Base-by-base conservation (phyloP, 2,329 filamentous ascomycete genomes). In the Sporothrix globosa region DNA sequence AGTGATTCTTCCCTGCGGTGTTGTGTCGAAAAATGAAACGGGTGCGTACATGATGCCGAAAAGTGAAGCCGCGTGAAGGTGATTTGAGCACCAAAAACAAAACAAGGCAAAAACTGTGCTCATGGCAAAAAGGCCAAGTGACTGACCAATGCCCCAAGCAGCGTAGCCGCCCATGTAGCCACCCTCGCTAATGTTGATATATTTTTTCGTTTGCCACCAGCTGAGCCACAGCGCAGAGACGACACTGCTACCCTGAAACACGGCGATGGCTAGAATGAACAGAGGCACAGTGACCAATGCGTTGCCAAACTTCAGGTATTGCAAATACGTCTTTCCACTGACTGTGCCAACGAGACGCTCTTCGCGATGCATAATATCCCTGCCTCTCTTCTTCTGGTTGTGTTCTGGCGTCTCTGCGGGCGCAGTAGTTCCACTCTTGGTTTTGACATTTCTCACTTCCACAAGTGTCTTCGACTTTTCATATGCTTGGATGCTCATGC, bases 21-120 rank as follows among this genome's bases (percentile, higher is more conserved):
- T 99, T 0, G 95, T 91, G 77, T 99, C 96, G 77, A 98, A 99
- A 82, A 98, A 99, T 77, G 92, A 93, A 83, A 98, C 97, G 78
- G 93, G 95, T 44, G 96, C 96, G 74, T 93, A 88, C 65, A 86
- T 85, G 84, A 78, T 70, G 6, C 71, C 54, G 13, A 67, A 65
- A 0, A 72, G 48, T 1, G 69, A 56, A 0, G 77, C 74, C 6
- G 76, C 75, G 30, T 74, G 73, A 1, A 78, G 67, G 4, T 87
- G 54, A 83, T 83, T 77, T 83, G 88, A 85, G 10, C 86, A 83
- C 0, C 88, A 72, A 41, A 72, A 72, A 27, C 68, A 70, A 48
- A 72, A 72, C 10, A 72, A 53, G 14, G 70, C 88, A 58, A 91
- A 82, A 3, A 83, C 79, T 27, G 88, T 85, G 10, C 88, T 86